A percentile compares a stretch with the other conserved stretches of the same genome.
These are phyloP conservation scores for Erucastrum elatum DNA, from an alignment of 345 rosid genomes.

Conservation along the genomic window DNA sequence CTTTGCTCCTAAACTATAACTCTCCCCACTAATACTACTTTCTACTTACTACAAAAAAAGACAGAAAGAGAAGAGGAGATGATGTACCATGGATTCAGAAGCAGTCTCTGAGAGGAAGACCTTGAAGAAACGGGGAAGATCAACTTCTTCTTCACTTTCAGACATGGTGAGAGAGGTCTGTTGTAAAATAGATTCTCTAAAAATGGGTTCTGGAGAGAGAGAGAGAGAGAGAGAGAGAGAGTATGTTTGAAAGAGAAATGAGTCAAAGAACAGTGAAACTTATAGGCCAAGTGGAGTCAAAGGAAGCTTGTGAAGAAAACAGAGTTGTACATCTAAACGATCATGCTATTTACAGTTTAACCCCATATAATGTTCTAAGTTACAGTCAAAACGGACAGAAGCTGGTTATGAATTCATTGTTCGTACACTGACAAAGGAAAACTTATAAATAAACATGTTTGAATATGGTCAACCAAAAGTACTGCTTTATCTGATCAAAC, in stretches of 20 bases:
- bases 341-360: not conserved
- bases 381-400: not conserved
- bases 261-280: not conserved
- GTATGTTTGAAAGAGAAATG: too few relatives aligned
- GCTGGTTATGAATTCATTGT: not conserved
- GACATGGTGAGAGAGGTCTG: constrained; percentile 5
- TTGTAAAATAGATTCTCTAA: not conserved
- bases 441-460: not conserved
- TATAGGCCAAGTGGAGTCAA: not conserved
- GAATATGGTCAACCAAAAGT: not conserved
- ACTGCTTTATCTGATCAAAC: not conserved
- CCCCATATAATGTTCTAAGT: not conserved
- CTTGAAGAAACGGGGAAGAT: constrained; percentile 32
- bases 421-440: too few relatives aligned
- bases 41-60: too few relatives aligned
- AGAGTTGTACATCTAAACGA: not conserved
- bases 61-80: too few relatives aligned
- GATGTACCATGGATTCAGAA: constrained; percentile 14
- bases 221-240: not conserved
- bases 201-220: not conserved
- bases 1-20: not conserved
- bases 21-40: not conserved
- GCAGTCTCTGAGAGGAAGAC: constrained; percentile 20
- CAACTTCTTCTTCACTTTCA: not conserved
- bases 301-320: not conserved